phyloP scores from a whole-genome alignment of 805 yeast genomes.

The Cyberlindnera sargentensis region DNA sequence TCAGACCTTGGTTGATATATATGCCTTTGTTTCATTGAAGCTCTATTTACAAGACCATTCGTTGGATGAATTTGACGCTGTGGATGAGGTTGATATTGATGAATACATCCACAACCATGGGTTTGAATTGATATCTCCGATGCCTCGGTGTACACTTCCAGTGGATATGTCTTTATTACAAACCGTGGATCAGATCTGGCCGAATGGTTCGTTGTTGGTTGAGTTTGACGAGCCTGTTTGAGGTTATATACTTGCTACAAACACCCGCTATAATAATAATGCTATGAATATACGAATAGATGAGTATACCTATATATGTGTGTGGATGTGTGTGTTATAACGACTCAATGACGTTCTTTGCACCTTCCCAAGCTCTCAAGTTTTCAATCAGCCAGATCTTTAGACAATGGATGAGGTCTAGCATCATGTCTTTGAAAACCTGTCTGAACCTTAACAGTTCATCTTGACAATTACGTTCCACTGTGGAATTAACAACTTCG shows the following conservation, averaged over 20 bases:
- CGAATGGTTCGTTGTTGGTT: constrained; percentile 61
- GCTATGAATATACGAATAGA: neutral
- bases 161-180: constrained; percentile 27
- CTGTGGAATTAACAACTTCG: constrained; percentile 27
- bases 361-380: constrained; percentile 32
- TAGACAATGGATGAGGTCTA: constrained; percentile 26
- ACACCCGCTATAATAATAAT: no score
- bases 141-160: constrained; percentile 50
- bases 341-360: constrained; percentile 22
- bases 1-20: constrained; percentile 39
- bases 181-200: constrained; percentile 48
- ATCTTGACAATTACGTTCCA: constrained; percentile 24
- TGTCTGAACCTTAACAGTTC: constrained; percentile 22
- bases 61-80: neutral
- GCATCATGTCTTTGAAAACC: constrained; percentile 25
- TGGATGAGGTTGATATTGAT: constrained; percentile 9
- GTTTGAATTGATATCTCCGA: constrained; percentile 56
- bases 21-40: constrained; percentile 41
- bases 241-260: neutral
- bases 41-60: constrained; percentile 18
- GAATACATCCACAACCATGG: constrained; percentile 35
- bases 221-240: constrained; percentile 25
- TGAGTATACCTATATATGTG: neutral
- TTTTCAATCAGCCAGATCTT: constrained; percentile 32
- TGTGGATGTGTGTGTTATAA: neutral